A percentile compares a stretch with the other conserved stretches of the same genome.
phyloP scores from a whole-genome alignment of 208 protist genomes.

The Vickermania spadyakhi region DNA sequence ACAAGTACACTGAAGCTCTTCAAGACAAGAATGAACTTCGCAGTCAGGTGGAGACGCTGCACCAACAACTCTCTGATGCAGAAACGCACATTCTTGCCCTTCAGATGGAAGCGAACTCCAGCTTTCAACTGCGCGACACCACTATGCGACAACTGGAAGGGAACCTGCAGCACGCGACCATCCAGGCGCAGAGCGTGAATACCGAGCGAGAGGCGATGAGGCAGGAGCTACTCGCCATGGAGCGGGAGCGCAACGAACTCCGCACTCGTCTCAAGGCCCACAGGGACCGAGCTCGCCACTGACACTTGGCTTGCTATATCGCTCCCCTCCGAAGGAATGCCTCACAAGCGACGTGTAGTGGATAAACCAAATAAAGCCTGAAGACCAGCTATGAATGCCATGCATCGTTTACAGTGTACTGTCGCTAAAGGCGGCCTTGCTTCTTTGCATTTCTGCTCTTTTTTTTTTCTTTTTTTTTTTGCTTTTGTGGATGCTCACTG shows the following conservation, averaged over 20 bases:
- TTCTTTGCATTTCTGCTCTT: no score
- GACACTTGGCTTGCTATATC: no score
- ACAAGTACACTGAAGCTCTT: not conserved
- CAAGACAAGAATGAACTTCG: not conserved
- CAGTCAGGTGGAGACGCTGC: not conserved
- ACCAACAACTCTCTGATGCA: not conserved
- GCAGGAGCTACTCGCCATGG: not conserved
- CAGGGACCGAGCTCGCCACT: not conserved
- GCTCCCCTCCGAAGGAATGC: no score
- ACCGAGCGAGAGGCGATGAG: not conserved
- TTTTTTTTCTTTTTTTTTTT: no score
- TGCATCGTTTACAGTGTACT: no score
- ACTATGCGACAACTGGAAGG: not conserved
- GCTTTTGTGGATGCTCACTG: no score
- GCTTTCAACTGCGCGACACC: not conserved
- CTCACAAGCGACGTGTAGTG: no score
- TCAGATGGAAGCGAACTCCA: not conserved
- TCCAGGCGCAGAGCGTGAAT: not conserved
- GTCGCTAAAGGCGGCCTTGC: no score
- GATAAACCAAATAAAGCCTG: no score
- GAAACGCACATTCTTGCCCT: not conserved
- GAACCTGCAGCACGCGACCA: not conserved
- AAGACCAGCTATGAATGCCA: no score
- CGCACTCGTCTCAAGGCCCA: not conserved
- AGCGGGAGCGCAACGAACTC: not conserved